Evolutionary conservation across 805 yeast species (phyloP), one percentile per base, ranked within the genome.

Genomic region (Candida qinlingensis): DNA sequence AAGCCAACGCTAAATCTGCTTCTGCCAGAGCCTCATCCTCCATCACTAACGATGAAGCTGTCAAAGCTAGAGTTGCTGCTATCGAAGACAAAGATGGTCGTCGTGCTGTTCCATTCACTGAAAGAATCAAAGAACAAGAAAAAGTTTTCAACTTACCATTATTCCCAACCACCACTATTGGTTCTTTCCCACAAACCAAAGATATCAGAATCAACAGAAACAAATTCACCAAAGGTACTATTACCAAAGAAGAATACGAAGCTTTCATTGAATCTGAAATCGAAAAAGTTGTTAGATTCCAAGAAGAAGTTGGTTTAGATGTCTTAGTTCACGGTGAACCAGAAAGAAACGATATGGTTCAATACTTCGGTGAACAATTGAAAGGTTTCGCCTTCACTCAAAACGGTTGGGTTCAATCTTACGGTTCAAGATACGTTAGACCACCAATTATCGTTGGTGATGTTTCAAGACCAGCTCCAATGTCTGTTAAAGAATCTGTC

Each of bases 281-380:
- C 63, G 92, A 87, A 72, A 84, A 78, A 55, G 98, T 92, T 67
- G 87, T 94, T 75, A 85, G 89, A 80, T 94, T 94, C 95, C 99
- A 94, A 81, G 99, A 94, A 79, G 97, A 94, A 73, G 83, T 92
- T 68, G 99, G 96, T 63, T 83, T 94, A 66, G 99, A 94, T 71
- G 98, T 94, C 64, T 80, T 92, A 64, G 99, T 94, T 60, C 99
- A 94, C 77, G 99, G 99, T 80, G 99, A 94, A 81, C 99, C 99
- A 75, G 99, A 94, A 84, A 87, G 99, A 84, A 94, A 94, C 80
- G 99, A 94, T 80, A 94, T 94, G 99, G 99, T 94, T 67, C 99
- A 94, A 81, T 94, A 92, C 85, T 94, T 94, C 61, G 99, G 99
- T 81, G 99, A 94, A 80, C 90, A 89, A 80, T 80, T 94, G 72